These are phyloP conservation scores for Nemania diffusa DNA, from an alignment of 2,329 filamentous ascomycete species.

Conservation along the genomic window DNA sequence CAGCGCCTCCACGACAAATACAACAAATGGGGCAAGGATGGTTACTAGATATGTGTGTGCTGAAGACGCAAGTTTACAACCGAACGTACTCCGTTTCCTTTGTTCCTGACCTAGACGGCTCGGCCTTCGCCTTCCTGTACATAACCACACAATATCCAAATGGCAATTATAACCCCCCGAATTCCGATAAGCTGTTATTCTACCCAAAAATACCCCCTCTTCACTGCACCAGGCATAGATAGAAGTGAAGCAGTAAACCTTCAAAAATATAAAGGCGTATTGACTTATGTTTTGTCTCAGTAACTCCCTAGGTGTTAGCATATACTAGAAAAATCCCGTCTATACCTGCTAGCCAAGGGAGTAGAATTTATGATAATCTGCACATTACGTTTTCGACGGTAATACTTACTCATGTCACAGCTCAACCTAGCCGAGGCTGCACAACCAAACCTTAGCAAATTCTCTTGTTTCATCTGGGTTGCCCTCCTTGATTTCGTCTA, in stretches of 20 bases:
- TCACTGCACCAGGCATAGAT: background rate
- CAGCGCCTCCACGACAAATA: constrained; percentile 93
- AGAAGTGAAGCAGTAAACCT: constrained; percentile 1
- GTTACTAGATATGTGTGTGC: constrained; percentile 50
- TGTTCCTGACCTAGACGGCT: constrained; percentile 34
- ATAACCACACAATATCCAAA: constrained; percentile 37
- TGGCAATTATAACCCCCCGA: constrained; percentile 19
- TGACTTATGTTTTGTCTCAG: background rate
- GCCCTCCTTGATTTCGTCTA: background rate
- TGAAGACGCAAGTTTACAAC: constrained; percentile 27
- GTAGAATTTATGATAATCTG: background rate
- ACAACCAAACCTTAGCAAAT: background rate
- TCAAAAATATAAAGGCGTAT: background rate
- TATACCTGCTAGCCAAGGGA: background rate
- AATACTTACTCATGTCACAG: background rate
- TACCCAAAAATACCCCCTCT: background rate
- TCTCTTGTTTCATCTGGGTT: background rate
- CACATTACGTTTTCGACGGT: background rate
- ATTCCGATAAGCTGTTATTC: constrained; percentile 1
- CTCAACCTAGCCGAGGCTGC: background rate
- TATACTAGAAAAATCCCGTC: background rate
- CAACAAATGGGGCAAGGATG: constrained; percentile 99
- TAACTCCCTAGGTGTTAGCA: background rate
- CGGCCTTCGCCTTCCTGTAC: constrained; percentile 39
- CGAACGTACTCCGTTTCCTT: constrained; percentile 30